Percentiles rank a stretch among this genome's conserved stretches.
Conservation (phyloP, 2,329 filamentous ascomycete genomes). For the Penicillium fuscoglaucum region DNA sequence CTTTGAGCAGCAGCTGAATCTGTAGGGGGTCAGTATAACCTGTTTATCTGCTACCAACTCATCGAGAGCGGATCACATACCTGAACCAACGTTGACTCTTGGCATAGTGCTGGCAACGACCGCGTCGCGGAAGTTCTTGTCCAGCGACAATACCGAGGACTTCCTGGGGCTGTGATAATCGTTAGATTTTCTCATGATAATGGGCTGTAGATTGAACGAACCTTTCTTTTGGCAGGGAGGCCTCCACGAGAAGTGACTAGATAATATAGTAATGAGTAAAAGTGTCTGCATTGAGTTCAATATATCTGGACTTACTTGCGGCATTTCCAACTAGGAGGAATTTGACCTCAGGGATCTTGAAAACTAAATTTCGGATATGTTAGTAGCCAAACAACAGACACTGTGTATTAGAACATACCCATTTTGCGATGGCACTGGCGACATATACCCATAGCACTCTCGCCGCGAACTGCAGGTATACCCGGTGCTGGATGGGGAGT, state of each 20-base stretch:
- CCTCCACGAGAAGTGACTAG: conserved; percentile 33
- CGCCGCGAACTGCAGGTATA: conserved; percentile 70
- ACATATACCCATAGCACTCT: conserved; percentile 72
- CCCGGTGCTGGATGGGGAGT: conserved; percentile 62
- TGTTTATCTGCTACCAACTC: neutral
- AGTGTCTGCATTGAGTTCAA: neutral
- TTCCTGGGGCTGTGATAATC: conserved; percentile 45
- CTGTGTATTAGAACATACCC: conserved; percentile 46
- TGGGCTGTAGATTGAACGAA: conserved; percentile 20
- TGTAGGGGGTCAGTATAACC: conserved; percentile 25
- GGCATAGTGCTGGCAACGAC: conserved; percentile 55
- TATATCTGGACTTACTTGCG: conserved; percentile 39
- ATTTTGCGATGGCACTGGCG: conserved; percentile 78
- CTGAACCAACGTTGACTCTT: conserved; percentile 60
- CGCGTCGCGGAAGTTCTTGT: conserved; percentile 54
- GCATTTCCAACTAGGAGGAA: conserved; percentile 69
- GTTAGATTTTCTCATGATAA: neutral
- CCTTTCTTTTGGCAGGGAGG: conserved; percentile 40
- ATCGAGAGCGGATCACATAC: conserved; percentile 30
- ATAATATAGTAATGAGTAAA: conserved; percentile 9
- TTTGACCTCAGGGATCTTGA: conserved; percentile 74
- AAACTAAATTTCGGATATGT: conserved; percentile 44
- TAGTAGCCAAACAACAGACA: neutral
- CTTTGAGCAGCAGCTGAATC: conserved; percentile 58
- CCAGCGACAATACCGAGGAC: conserved; percentile 57